A percentile compares a stretch with the other conserved stretches of the same genome.
Evolutionary conservation across 2,329 filamentous ascomycete species (phyloP).

Genomic region (Lachnellula arida): DNA sequence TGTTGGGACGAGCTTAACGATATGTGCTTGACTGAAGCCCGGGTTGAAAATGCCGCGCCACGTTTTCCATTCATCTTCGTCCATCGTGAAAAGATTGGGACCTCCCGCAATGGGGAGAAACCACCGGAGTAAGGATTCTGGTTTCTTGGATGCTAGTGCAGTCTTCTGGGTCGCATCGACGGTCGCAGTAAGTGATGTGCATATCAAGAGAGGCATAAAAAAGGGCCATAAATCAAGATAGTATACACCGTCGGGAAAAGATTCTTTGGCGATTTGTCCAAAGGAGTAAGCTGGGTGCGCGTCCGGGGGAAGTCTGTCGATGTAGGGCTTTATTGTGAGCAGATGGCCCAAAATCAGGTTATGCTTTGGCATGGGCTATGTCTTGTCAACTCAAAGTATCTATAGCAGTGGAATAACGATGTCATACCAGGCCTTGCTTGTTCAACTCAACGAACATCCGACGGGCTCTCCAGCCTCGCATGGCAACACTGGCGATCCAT

Average conservation of each 20-base stretch:
- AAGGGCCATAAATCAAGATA: slow-evolving; percentile 16
- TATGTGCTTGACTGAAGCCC: slow-evolving; percentile 2
- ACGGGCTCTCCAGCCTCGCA: slow-evolving; percentile 1
- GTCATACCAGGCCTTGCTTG: neutral
- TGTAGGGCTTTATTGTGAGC: neutral
- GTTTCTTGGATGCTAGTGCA: neutral
- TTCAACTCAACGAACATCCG: neutral
- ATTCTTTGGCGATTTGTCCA: neutral
- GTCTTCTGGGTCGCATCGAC: neutral
- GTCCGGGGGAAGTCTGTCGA: slow-evolving; percentile 1
- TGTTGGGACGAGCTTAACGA: slow-evolving; percentile 1
- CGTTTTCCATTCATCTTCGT: slow-evolving; percentile 3
- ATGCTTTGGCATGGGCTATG: neutral
- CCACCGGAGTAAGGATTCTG: slow-evolving; percentile 1
- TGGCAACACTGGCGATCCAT: too few species aligned
- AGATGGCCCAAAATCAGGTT: slow-evolving; percentile 5
- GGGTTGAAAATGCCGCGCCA: slow-evolving; percentile 4
- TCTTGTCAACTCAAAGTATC: neutral
- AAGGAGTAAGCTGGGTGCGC: neutral
- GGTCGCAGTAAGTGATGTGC: neutral
- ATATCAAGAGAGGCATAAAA: neutral
- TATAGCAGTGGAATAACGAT: neutral
- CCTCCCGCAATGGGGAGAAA: slow-evolving; percentile 6
- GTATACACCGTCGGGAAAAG: slow-evolving; percentile 3
- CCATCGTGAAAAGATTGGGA: slow-evolving; percentile 3